These are phyloP conservation scores for Chlamydomonas sphaeroides DNA, from an alignment of 139 green algal species.

Conservation along the genomic window DNA sequence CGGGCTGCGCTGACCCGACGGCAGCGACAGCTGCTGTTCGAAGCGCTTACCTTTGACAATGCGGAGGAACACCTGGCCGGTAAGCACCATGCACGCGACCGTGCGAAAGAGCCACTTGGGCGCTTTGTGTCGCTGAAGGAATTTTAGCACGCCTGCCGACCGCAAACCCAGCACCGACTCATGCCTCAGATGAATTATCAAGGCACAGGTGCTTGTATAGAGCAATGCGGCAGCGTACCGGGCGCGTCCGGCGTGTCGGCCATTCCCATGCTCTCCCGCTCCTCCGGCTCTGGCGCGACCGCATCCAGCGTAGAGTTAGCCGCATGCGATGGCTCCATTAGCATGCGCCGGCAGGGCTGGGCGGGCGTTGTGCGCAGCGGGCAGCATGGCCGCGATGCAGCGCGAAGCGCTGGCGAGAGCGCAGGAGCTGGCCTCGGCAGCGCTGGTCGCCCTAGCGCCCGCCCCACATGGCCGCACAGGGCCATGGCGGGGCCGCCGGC, in stretches of 20 bases:
- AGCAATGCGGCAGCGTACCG: background rate
- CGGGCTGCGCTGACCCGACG: too few relatives aligned
- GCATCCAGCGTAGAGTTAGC: constrained; percentile 25
- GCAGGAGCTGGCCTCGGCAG: too few relatives aligned
- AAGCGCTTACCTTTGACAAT: constrained; percentile 74
- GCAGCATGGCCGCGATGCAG: too few relatives aligned
- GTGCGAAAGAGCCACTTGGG: constrained; percentile 86
- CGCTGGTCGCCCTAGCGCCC: too few relatives aligned
- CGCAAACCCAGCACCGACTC: too few relatives aligned
- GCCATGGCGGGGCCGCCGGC: too few relatives aligned
- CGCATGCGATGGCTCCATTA: background rate
- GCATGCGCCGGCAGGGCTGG: too few relatives aligned
- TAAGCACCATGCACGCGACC: constrained; percentile 80
- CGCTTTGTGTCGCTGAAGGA: constrained; percentile 57
- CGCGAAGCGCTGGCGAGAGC: too few relatives aligned
- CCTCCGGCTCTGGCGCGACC: constrained; percentile 23
- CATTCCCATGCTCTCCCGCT: background rate
- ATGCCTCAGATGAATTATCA: background rate
- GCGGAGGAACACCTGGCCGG: constrained; percentile 81
- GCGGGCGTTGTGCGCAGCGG: too few relatives aligned
- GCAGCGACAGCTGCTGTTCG: background rate
- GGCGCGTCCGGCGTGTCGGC: background rate
- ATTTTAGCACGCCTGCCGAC: constrained; percentile 45
- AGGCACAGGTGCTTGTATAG: background rate
- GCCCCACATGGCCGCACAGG: too few relatives aligned